A percentile compares a stretch with the other conserved stretches of the same genome.
phyloP scores from a whole-genome alignment of 768 basidiomycete species.

The Lactifluus subvellereus region DNA sequence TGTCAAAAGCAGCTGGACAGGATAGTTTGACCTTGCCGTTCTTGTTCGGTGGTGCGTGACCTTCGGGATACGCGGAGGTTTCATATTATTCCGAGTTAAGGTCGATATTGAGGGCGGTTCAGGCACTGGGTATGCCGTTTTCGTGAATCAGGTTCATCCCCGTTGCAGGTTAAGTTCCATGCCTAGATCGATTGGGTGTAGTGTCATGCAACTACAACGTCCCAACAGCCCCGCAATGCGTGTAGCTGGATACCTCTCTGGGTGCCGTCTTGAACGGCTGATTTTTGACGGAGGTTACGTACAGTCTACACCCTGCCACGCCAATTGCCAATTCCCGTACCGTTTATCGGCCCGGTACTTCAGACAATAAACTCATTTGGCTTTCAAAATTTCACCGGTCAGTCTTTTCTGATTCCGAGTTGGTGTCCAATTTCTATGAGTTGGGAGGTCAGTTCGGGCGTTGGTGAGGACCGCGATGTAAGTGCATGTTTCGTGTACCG shows the following conservation, averaged over 20 bases:
- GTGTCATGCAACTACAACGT: constrained; percentile 30
- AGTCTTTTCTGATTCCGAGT: constrained; percentile 26
- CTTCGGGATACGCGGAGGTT: not conserved
- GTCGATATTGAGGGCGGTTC: constrained; percentile 37
- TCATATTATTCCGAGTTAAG: constrained; percentile 25
- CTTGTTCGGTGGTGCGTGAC: constrained; percentile 38
- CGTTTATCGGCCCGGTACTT: not conserved
- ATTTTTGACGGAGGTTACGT: constrained; percentile 39
- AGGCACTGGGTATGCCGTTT: constrained; percentile 32
- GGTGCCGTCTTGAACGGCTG: constrained; percentile 32
- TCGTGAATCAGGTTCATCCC: constrained; percentile 35
- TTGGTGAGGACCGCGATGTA: constrained; percentile 26
- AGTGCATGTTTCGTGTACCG: not conserved
- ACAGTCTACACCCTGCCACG: constrained; percentile 40
- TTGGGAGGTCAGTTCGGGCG: constrained; percentile 35
- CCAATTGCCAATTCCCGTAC: constrained; percentile 23
- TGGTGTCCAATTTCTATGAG: constrained; percentile 33
- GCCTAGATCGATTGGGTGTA: constrained; percentile 12
- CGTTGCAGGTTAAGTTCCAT: constrained; percentile 25
- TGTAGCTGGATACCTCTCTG: constrained; percentile 36
- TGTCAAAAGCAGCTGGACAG: constrained; percentile 38
- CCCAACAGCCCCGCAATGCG: constrained; percentile 38
- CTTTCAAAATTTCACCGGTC: constrained; percentile 47
- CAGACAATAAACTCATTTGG: constrained; percentile 39
- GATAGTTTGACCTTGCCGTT: constrained; percentile 43